Percentiles rank a stretch among this genome's conserved stretches.
phyloP scores from a whole-genome alignment of 2,329 filamentous ascomycete genomes.

The Epichloe festucae region DNA sequence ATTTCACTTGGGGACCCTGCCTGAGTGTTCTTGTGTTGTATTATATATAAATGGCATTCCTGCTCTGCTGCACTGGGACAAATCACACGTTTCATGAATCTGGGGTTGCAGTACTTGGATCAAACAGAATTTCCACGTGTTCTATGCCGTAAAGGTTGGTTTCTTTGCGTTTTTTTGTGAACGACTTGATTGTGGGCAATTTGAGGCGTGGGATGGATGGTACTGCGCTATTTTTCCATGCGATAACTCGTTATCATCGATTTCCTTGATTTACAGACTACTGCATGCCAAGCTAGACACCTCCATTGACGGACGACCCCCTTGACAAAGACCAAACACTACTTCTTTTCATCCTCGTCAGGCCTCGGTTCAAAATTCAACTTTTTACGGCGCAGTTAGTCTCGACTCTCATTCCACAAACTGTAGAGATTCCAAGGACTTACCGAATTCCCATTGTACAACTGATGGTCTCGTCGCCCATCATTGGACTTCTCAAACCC shows the following conservation, averaged over 20 bases:
- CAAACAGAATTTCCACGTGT: too few species aligned
- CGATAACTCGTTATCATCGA: too few species aligned
- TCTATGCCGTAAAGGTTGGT: too few species aligned
- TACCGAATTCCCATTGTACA: constrained; percentile 89
- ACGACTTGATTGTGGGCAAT: too few species aligned
- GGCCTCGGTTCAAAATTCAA: constrained; percentile 56
- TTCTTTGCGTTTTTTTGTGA: too few species aligned
- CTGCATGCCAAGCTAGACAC: background rate
- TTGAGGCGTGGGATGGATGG: too few species aligned
- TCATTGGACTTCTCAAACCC: constrained; percentile 34
- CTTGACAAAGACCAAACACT: background rate
- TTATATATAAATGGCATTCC: constrained; percentile 15
- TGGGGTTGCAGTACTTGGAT: background rate
- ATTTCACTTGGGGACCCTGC: too few species aligned
- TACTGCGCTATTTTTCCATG: too few species aligned
- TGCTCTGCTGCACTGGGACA: constrained; percentile 11
- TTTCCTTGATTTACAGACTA: background rate
- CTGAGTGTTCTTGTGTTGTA: constrained; percentile 5
- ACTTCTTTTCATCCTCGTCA: constrained; percentile 34
- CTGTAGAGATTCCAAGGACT: constrained; percentile 13
- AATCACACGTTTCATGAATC: background rate
- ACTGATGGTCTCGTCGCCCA: constrained; percentile 47
- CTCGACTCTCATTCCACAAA: background rate
- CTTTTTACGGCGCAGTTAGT: constrained; percentile 22
- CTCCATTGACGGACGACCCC: background rate